Evolutionary conservation across 441 rosid species (phyloP), one percentile per base, ranked within the genome.

Genomic region (Pelargonium fulgidum): DNA sequence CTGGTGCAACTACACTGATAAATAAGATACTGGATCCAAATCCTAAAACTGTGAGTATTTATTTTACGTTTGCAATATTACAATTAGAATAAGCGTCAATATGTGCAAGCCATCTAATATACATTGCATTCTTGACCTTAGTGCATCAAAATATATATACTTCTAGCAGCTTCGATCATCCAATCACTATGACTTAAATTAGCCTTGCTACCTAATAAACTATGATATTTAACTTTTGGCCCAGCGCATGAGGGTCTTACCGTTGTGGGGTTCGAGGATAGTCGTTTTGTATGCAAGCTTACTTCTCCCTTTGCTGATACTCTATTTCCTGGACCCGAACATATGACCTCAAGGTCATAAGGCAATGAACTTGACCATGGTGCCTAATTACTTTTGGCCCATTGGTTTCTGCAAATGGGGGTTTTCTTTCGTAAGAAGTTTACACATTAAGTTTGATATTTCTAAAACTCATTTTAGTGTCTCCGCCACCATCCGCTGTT

Each of bases 21-120:
- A 86, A 82, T 69, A 87, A 72, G 74, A 85, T 91, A 70, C 95
- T 94, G 72, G 88, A 84, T 76, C 92, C 90, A 68, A 87, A 91
- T 75, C 93, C 96, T 14, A 81, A 77, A 80, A 87, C 86, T 63
- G 99, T 94, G 81, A 88, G 99, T 84, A 73, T 68, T 68, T 66
- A n/a, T 62, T 41, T 69, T 7, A 33, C 42, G 14, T 24, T 45
- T 39, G 64, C 17, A 45, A 45, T 8, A 47, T 66, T 2, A 50
- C 47, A 1, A 36, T 14, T 50, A 7, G 22, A 24, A 58, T 69
- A 9, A 58, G 62, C 8, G 24, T 13, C 9, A 14, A 7, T 39
- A 6, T 69, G 4, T n/a, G 6, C 20, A 45, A 19, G 0, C 20
- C 12, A 12, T 67, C 8, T 24, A 1, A 7, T 61, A 4, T 61